Evolutionary conservation across 345 rosid genomes (phyloP).

Genomic region (Passiflora organensis): DNA sequence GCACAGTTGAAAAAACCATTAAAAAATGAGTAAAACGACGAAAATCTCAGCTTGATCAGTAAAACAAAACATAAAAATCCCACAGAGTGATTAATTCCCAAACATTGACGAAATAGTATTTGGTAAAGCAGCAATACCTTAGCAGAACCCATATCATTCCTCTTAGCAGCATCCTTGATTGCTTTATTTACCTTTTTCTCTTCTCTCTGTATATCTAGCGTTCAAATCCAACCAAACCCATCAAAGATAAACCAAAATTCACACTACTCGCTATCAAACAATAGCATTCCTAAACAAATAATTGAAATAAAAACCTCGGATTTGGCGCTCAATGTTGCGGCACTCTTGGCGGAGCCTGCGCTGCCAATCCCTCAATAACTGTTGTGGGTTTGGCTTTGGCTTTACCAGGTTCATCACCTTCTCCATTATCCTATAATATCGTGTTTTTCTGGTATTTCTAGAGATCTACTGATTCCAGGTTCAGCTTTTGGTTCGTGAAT

Average conservation of each 20-base stretch:
- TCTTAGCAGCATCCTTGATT: conserved; percentile 82
- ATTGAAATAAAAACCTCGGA: conserved; percentile 49
- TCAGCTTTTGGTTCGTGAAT: not conserved
- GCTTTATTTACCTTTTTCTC: conserved; percentile 85
- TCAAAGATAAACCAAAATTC: not conserved
- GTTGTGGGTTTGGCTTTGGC: conserved; percentile 73
- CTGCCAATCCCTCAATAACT: conserved; percentile 97
- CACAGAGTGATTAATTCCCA: too few species aligned
- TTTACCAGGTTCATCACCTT: conserved; percentile 71
- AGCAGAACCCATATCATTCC: conserved; percentile 87
- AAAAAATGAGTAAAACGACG: too few species aligned
- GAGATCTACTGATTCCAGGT: too few species aligned
- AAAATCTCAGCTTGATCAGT: too few species aligned
- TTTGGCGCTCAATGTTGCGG: conserved; percentile 89
- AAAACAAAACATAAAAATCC: too few species aligned
- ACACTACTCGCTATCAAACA: too few species aligned
- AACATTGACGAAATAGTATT: too few species aligned
- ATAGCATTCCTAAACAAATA: not conserved
- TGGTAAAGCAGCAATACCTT: conserved; percentile 41
- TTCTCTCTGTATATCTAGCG: conserved; percentile 81
- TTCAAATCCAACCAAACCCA: conserved; percentile 2
- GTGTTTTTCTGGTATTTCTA: too few species aligned
- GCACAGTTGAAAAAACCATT: too few species aligned
- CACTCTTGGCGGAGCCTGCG: too few species aligned
- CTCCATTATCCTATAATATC: too few species aligned